Base-by-base conservation (phyloP, 2,329 filamentous ascomycete genomes). In the Exophiala oligosperma region DNA sequence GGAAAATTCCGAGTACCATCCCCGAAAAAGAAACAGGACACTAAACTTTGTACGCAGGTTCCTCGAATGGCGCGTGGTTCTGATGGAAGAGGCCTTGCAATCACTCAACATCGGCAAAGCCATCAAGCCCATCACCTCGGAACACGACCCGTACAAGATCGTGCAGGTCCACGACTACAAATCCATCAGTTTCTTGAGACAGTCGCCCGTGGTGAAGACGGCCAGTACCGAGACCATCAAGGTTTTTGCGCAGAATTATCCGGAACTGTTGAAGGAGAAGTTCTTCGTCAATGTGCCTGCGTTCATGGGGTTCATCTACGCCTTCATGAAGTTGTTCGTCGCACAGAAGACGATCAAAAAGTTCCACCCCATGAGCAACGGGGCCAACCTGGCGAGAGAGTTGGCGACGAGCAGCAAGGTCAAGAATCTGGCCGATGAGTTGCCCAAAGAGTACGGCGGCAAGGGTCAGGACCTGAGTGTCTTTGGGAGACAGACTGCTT, bases 261-360 rank as follows among this genome's bases (percentile, higher is more conserved):
- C 93, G 0, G 93, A 97, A 78, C 85, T 96, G 8, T 82, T 97
- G 49, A 85, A 85, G 67, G 85, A 93, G 77, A 97, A 97, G 80
- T 97, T 92, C 81, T 97, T 97, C 71, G 89, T 97, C 76, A 97
- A 97, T 69, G 91, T 97, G 4, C 93, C 93, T 0, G 76, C 87
- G 56, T 81, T 97, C 68, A 97, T 97, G 92, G 90, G 91, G 56
- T 97, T 92, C 81, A 83, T 92, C 71, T 92, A 89, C 72, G 78
- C 80, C 21, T 81, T 87, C 54, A 87, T 92, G 78, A 92, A 91
- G 78, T 75, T 90, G 17, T 88, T 92, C 72, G 78, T 92, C 44
- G 85, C 87, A 29, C 80, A 85, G 50, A 87, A 88, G 69, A 92
- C 89, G 0, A 81, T 89, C 64, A 87, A 87, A 77, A 92, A 92